Evolutionary conservation across 768 basidiomycete species (phyloP).

Genomic region (Termitomyces sp.): DNA sequence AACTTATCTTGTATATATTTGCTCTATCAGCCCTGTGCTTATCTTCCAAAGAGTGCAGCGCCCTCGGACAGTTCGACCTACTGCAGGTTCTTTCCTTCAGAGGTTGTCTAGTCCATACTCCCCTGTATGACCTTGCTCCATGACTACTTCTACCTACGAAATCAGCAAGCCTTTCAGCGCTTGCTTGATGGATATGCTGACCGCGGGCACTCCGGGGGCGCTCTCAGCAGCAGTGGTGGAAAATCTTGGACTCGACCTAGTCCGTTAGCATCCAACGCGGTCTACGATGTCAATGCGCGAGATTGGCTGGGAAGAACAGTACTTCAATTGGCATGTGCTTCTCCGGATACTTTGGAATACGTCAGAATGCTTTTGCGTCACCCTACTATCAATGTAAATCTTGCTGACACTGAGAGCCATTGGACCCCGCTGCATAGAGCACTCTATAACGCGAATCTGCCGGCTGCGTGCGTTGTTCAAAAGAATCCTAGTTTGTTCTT

Average conservation of each 20-base stretch:
- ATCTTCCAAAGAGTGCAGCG: conserved; percentile 17
- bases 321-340: conserved; percentile 75
- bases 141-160: conserved; percentile 64
- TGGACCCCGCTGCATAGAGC: conserved; percentile 93
- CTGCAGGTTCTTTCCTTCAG: conserved; percentile 28
- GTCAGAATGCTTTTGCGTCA: conserved; percentile 72
- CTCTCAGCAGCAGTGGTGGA: conserved; percentile 42
- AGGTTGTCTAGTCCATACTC: conserved; percentile 30
- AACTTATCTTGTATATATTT: conserved; percentile 10
- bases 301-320: conserved; percentile 74
- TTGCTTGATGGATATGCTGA: conserved; percentile 52
- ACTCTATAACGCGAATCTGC: conserved; percentile 73
- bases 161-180: conserved; percentile 74
- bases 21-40: conserved; percentile 17
- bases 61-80: conserved; percentile 20
- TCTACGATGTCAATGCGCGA: conserved; percentile 58
- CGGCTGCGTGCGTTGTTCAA: conserved; percentile 49
- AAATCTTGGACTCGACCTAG: conserved; percentile 54
- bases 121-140: conserved; percentile 78
- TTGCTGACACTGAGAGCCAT: conserved; percentile 76
- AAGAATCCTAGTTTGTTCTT: background rate
- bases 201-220: conserved; percentile 26
- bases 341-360: conserved; percentile 70
- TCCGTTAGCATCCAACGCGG: conserved; percentile 29
- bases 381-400: conserved; percentile 73